Base-by-base conservation (phyloP, 768 basidiomycete genomes). In the Ephemerocybe angulata region DNA sequence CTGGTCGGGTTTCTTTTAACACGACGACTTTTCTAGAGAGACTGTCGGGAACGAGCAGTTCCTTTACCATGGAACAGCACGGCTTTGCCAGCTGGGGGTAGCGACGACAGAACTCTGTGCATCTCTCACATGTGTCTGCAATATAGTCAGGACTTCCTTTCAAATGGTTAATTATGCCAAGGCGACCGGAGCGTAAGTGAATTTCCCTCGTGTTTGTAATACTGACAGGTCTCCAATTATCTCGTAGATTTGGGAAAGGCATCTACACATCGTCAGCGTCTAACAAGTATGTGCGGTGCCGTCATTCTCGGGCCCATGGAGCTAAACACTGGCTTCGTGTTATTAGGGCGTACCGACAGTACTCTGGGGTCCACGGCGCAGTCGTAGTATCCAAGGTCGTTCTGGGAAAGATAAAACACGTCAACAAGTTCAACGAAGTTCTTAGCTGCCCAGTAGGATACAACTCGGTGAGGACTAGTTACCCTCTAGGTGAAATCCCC, bases 181-280 rank as follows among this genome's bases (percentile, higher is more conserved):
- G 8, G 7, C 42, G n/a, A 21, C 3, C 3, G n/a, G 19, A 44
- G 42, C 42, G 42, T 44, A 44, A 19, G 42, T 24, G 7, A 21
- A 7, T 21, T 21, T 21, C 40, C 40, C 22, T 37, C 12, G 12
- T n/a, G 35, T 37, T 37, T 37, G n/a, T 12, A 12, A 37, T 37
- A 37, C 35, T 3, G 3, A 37, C n/a, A 12, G 2, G 35, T 37
- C 12, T 3, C n/a, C n/a, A 37, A 12, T 22, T 41, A 37, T 43
- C 28, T 17, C 33, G 4, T 35, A 67, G 67, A 10, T 69, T 69
- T 55, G 68, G 68, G 11, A 56, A 58, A 13, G 69, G 69, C 15
- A 58, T 70, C 11, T 70, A 70, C 44, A 58, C 66, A 0, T 69
- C 67, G n/a, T 66, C 66, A 21, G 62, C 67, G 1, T 63, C 67